phyloP scores from a whole-genome alignment of 176 grass and related monocot species.

The Bolboschoenus planiculmis region DNA sequence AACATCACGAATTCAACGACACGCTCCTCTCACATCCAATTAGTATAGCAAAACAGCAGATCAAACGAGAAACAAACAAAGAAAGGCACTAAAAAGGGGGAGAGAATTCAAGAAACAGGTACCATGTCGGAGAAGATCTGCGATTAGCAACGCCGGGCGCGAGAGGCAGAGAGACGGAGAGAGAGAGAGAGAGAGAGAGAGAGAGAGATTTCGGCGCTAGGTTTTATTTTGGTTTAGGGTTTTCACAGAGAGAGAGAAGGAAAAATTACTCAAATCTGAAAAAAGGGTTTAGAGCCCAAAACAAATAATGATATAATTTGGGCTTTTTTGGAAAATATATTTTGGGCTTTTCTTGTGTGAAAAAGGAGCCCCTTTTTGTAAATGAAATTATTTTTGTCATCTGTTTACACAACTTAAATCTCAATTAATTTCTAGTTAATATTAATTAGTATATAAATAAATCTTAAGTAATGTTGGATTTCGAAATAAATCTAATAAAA shows the following conservation, averaged over 20 bases:
- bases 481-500: too few relatives aligned
- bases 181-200: background rate
- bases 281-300: background rate
- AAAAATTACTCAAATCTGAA: background rate
- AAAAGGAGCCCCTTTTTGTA: background rate
- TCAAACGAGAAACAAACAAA: background rate
- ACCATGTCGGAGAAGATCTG: conserved; percentile 11
- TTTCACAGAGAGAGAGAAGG: background rate
- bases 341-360: background rate
- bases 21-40: background rate
- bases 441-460: too few relatives aligned
- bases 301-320: background rate
- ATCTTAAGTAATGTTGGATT: too few relatives aligned
- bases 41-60: background rate
- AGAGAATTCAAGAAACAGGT: background rate
- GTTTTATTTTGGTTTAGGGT: conserved; percentile 16
- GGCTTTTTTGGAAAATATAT: too few relatives aligned
- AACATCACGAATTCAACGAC: background rate
- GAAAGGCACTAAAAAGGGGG: background rate
- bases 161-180: background rate
- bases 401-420: too few relatives aligned
- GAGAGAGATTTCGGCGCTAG: conserved; percentile 14
- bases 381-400: too few relatives aligned
- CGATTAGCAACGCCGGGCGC: background rate
- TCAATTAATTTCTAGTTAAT: background rate